phyloP scores from a whole-genome alignment of 225 moss, liverwort and hornwort species.

The Pseudoscleropodium purum region DNA sequence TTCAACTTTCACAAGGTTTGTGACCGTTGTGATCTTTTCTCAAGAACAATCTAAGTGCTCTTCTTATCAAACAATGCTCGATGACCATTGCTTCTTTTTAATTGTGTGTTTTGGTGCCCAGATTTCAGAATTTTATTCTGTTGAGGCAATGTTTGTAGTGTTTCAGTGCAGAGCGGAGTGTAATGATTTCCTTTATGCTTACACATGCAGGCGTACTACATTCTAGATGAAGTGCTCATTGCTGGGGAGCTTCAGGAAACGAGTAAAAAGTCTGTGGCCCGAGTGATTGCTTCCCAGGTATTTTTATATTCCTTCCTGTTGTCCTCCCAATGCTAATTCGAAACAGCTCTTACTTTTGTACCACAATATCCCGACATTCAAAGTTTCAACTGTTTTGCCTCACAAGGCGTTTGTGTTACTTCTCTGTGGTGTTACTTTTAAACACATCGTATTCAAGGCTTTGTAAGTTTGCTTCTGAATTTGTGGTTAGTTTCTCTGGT shows the following conservation, averaged over 20 bases:
- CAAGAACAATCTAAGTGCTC: not conserved
- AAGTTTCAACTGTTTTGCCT: not conserved
- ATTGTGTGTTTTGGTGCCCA: not conserved
- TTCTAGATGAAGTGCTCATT: conserved; percentile 95
- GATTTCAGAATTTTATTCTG: not conserved
- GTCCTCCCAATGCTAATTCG: not conserved
- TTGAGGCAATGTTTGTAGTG: not conserved
- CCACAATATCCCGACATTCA: not conserved
- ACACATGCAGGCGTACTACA: conserved; percentile 81
- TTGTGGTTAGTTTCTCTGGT: not conserved
- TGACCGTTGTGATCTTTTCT: not conserved
- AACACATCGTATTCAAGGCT: not conserved
- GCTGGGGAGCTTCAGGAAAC: conserved; percentile 99
- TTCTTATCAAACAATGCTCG: not conserved
- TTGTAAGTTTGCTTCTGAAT: not conserved
- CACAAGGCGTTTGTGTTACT: not conserved
- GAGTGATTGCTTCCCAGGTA: conserved; percentile 99
- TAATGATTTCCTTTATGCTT: not conserved
- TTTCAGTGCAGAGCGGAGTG: not conserved
- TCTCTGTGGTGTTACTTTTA: not conserved
- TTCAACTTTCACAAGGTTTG: conserved; percentile 98
- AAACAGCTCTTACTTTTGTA: not conserved
- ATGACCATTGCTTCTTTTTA: not conserved
- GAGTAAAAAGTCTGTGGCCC: conserved; percentile 97
- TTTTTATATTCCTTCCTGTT: not conserved